Evolutionary conservation across 495 filamentous ascomycete species (phyloP).

Genomic region (Pseudomonodictys pantanalensis): DNA sequence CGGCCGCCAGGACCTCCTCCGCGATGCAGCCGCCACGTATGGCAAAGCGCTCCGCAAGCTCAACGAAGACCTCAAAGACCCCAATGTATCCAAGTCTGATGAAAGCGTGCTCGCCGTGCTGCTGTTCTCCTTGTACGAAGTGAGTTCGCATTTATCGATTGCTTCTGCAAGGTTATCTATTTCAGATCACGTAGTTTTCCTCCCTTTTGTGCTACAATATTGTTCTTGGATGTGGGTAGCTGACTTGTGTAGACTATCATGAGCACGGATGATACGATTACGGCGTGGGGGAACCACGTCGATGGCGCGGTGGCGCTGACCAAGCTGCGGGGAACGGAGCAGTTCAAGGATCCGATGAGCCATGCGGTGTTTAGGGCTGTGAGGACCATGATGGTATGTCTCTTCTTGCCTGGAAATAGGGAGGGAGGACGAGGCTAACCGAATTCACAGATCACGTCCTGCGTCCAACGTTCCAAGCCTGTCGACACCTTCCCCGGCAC

Average conservation of each 20-base stretch:
- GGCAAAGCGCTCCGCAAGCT: slow-evolving; percentile 34
- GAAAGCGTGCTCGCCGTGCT: slow-evolving; percentile 35
- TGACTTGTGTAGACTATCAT: slow-evolving; percentile 27
- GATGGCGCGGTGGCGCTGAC: slow-evolving; percentile 38
- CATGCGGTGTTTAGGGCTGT: slow-evolving; percentile 37
- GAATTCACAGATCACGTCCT: slow-evolving; percentile 33
- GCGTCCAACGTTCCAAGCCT: slow-evolving; percentile 35
- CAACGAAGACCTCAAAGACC: slow-evolving; percentile 32
- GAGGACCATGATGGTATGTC: slow-evolving; percentile 36
- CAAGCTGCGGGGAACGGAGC: slow-evolving; percentile 34
- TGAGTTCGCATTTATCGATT: slow-evolving; percentile 17
- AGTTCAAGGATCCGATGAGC: slow-evolving; percentile 35
- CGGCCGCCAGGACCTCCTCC: slow-evolving; percentile 26
- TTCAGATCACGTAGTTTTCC: slow-evolving; percentile 21
- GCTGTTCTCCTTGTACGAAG: slow-evolving; percentile 40
- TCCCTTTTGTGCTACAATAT: neutral
- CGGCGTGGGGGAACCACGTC: slow-evolving; percentile 35
- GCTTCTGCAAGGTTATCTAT: slow-evolving; percentile 20
- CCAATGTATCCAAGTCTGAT: slow-evolving; percentile 31
- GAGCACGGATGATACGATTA: slow-evolving; percentile 28
- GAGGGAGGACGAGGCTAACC: neutral
- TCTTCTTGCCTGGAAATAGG: neutral
- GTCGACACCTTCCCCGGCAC: slow-evolving; percentile 33
- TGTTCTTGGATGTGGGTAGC: neutral
- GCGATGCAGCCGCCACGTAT: slow-evolving; percentile 30